Percentiles rank a stretch among this genome's conserved stretches.
These are phyloP conservation scores for Colletotrichum godetiae DNA, from an alignment of 2,329 filamentous ascomycete species.

Conservation along the genomic window DNA sequence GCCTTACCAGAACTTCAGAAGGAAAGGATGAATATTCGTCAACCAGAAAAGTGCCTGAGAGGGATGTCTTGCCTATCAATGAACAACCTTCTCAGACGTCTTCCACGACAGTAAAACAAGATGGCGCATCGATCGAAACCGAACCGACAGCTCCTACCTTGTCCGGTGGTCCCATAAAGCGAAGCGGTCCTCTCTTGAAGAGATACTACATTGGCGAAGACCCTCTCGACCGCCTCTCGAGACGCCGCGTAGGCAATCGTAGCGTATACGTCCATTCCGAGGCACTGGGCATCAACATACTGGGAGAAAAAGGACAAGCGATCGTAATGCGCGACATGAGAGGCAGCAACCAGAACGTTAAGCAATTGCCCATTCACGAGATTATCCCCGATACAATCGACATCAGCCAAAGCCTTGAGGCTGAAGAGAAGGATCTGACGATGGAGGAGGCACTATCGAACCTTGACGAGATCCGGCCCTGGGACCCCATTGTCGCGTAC, in stretches of 20 bases:
- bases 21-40: background rate
- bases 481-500: conserved; percentile 49
- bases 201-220: background rate
- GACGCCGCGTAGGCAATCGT: conserved; percentile 10
- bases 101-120: background rate
- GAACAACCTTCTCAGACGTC: background rate
- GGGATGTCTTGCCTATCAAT: background rate
- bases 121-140: background rate
- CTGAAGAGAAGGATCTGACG: conserved; percentile 41
- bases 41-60: background rate
- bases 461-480: conserved; percentile 61
- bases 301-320: conserved; percentile 55
- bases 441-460: conserved; percentile 54
- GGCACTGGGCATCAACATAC: conserved; percentile 44
- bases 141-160: background rate
- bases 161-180: background rate
- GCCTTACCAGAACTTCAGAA: conserved; percentile 2
- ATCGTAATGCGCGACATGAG: conserved; percentile 57
- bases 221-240: background rate
- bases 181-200: background rate
- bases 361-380: conserved; percentile 19
- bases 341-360: conserved; percentile 32
- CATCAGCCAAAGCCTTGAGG: conserved; percentile 46
- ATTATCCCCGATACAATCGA: conserved; percentile 34
- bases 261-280: conserved; percentile 21